A percentile compares a stretch with the other conserved stretches of the same genome.
Evolutionary conservation across 305 asterid species (phyloP).

Genomic region (Euphrasia arctica): DNA sequence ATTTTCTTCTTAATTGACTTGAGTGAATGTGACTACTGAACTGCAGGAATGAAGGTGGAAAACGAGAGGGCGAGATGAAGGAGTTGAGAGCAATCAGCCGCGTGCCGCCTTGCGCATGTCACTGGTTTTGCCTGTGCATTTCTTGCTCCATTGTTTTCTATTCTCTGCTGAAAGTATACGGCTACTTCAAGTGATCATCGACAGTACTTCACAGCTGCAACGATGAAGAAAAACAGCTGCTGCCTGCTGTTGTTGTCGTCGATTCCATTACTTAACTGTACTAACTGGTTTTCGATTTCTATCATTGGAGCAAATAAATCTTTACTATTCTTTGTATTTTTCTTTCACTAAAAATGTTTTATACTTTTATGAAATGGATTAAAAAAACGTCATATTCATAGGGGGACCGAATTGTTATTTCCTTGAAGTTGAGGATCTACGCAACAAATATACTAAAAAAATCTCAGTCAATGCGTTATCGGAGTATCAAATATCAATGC

Average conservation of each 20-base stretch:
- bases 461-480: background rate
- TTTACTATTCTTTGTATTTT: background rate
- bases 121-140: conserved; percentile 47
- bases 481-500: too few species aligned
- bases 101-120: conserved; percentile 32
- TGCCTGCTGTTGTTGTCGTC: background rate
- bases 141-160: conserved; percentile 47
- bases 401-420: background rate
- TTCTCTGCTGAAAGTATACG: conserved; percentile 45
- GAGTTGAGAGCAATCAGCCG: conserved; percentile 24
- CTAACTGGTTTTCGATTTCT: too few species aligned
- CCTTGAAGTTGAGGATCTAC: background rate
- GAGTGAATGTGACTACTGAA: too few species aligned
- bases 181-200: conserved; percentile 30
- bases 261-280: background rate
- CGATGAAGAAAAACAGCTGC: background rate
- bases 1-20: background rate
- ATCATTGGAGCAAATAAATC: background rate
- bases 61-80: conserved; percentile 7
- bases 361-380: too few species aligned
- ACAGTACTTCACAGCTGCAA: conserved; percentile 1
- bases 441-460: background rate
- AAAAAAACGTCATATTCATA: background rate
- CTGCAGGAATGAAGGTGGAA: conserved; percentile 27
- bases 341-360: too few species aligned